Conservation (phyloP, 768 basidiomycete species). For the Baorangia bicolor region DNA sequence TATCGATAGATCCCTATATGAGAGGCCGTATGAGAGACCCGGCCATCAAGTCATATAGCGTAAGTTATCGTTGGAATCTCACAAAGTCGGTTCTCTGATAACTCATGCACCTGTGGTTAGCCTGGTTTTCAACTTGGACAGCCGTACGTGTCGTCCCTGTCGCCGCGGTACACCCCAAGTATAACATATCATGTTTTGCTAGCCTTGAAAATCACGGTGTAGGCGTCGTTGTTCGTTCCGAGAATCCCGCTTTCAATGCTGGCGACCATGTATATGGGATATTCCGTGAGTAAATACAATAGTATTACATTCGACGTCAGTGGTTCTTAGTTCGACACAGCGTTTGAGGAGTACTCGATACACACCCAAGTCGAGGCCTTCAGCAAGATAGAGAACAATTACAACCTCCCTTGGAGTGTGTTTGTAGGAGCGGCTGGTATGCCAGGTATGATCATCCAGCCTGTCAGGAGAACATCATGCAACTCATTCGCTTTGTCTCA, state of each 20-base stretch:
- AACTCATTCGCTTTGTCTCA: neutral
- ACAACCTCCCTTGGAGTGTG: slow-evolving; percentile 31
- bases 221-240: slow-evolving; percentile 26
- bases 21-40: slow-evolving; percentile 40
- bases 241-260: slow-evolving; percentile 2
- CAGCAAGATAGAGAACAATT: slow-evolving; percentile 24
- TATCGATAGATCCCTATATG: slow-evolving; percentile 50
- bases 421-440: slow-evolving; percentile 36
- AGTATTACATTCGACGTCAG: slow-evolving; percentile 33
- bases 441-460: slow-evolving; percentile 11
- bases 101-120: neutral
- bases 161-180: no score
- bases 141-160: slow-evolving; percentile 3
- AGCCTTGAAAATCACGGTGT: slow-evolving; percentile 39
- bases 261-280: slow-evolving; percentile 9
- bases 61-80: neutral
- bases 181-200: neutral
- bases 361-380: neutral
- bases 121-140: slow-evolving; percentile 15
- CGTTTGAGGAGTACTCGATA: slow-evolving; percentile 19
- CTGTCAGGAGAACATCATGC: slow-evolving; percentile 4
- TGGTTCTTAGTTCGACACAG: slow-evolving; percentile 39
- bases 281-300: slow-evolving; percentile 40
- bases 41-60: slow-evolving; percentile 7
- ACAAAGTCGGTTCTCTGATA: neutral